phyloP scores from a whole-genome alignment of 2,329 filamentous ascomycete genomes.

The Colletotrichum sp. region DNA sequence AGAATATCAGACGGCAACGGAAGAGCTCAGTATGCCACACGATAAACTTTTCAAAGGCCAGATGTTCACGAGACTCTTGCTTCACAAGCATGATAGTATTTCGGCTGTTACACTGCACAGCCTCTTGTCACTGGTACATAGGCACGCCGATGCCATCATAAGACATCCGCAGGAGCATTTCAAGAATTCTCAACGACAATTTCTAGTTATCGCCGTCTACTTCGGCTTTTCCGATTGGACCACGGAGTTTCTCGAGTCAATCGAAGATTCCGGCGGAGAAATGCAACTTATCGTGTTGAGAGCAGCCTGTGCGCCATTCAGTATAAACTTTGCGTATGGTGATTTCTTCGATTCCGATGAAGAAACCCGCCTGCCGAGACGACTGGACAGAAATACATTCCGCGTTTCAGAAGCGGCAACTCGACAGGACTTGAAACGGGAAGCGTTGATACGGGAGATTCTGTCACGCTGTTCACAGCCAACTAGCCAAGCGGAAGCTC shows the following conservation, averaged over 20 bases:
- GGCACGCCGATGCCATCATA: background rate
- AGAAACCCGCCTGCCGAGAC: background rate
- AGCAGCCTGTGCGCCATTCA: background rate
- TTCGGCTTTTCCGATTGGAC: background rate
- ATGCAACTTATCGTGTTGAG: background rate
- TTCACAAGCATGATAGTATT: background rate
- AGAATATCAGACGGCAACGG: background rate
- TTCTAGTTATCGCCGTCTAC: background rate
- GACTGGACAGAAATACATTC: accelerated
- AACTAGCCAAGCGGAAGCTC: accelerated
- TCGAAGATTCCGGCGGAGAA: background rate
- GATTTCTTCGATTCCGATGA: background rate
- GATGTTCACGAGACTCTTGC: background rate
- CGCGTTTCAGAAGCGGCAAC: accelerated
- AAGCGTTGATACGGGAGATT: background rate
- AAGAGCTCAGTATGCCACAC: background rate
- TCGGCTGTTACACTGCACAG: background rate
- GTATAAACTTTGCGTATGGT: accelerated
- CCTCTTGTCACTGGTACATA: background rate
- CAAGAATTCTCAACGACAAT: background rate
- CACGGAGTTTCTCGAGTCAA: background rate
- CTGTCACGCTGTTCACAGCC: background rate
- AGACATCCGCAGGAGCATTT: accelerated
- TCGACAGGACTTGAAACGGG: background rate
- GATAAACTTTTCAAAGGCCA: accelerated